phyloP scores from a whole-genome alignment of 1,284 basidiomycete genomes.

The Bjerkandera adusta region DNA sequence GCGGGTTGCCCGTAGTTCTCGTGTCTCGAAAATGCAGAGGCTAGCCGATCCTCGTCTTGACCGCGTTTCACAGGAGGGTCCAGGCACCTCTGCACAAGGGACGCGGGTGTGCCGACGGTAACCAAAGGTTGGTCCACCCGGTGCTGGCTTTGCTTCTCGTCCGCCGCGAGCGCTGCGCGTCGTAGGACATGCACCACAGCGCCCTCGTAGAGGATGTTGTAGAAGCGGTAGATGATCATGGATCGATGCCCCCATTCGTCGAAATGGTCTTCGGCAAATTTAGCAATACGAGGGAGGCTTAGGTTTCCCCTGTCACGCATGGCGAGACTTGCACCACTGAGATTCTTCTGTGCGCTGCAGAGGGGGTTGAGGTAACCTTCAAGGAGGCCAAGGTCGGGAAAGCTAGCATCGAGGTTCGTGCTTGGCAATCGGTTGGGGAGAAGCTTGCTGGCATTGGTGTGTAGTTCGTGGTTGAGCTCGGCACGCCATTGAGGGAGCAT shows the following conservation, averaged over 20 bases:
- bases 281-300: slow-evolving; percentile 43
- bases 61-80: slow-evolving; percentile 16
- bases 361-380: slow-evolving; percentile 45
- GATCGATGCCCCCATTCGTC: slow-evolving; percentile 51
- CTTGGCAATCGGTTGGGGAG: slow-evolving; percentile 34
- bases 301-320: slow-evolving; percentile 32
- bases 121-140: too few species aligned
- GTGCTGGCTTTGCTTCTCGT: slow-evolving; percentile 36
- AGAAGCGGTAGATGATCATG: slow-evolving; percentile 39
- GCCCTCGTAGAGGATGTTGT: slow-evolving; percentile 38
- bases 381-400: slow-evolving; percentile 42
- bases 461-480: slow-evolving; percentile 45
- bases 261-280: slow-evolving; percentile 53
- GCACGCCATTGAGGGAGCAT: slow-evolving; percentile 41
- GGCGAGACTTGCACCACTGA: slow-evolving; percentile 27
- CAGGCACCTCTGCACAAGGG: slow-evolving; percentile 33
- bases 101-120: slow-evolving; percentile 35
- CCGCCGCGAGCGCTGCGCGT: slow-evolving; percentile 39
- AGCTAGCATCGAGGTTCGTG: slow-evolving; percentile 34
- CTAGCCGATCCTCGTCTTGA: slow-evolving; percentile 26
- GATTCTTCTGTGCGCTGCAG: slow-evolving; percentile 21
- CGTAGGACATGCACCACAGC: slow-evolving; percentile 40
- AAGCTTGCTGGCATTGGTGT: slow-evolving; percentile 42
- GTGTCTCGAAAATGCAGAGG: slow-evolving; percentile 35
- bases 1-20: slow-evolving; percentile 16